A percentile compares a stretch with the other conserved stretches of the same genome.
phyloP scores from a whole-genome alignment of 371 early-diverging fungal genomes.

The Lichtheimia ramosa region DNA sequence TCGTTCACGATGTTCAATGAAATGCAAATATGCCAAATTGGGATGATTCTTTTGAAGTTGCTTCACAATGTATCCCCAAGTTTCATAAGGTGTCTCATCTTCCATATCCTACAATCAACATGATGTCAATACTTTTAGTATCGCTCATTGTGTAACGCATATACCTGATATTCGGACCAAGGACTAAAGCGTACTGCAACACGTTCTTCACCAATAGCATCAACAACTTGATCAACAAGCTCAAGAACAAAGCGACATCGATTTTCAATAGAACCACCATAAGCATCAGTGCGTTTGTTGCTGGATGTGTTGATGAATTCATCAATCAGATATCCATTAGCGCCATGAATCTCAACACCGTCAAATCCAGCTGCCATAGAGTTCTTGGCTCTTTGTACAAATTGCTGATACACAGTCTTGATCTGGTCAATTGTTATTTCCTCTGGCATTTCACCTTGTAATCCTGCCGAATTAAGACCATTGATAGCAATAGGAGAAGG shows the following conservation, averaged over 20 bases:
- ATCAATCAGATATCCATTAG: conserved; percentile 63
- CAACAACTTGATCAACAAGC: conserved; percentile 31
- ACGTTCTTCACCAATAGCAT: conserved; percentile 13
- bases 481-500: conserved; percentile 25
- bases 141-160: too few species aligned
- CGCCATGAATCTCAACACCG: conserved; percentile 69
- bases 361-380: conserved; percentile 59
- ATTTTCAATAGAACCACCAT: conserved; percentile 57
- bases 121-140: neutral
- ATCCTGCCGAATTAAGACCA: conserved; percentile 8
- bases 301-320: conserved; percentile 31
- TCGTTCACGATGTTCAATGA: conserved; percentile 30
- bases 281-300: conserved; percentile 63
- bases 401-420: conserved; percentile 52
- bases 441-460: conserved; percentile 46
- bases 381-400: conserved; percentile 48
- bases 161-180: conserved; percentile 19
- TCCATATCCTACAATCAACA: conserved; percentile 17
- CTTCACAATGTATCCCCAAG: conserved; percentile 25
- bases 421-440: conserved; percentile 69
- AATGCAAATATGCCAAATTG: conserved; percentile 31
- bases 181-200: conserved; percentile 24
- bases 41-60: conserved; percentile 17
- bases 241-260: conserved; percentile 49
- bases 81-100: conserved; percentile 34